phyloP scores from a whole-genome alignment of 768 basidiomycete species.

The Botryobasidium botryosum region DNA sequence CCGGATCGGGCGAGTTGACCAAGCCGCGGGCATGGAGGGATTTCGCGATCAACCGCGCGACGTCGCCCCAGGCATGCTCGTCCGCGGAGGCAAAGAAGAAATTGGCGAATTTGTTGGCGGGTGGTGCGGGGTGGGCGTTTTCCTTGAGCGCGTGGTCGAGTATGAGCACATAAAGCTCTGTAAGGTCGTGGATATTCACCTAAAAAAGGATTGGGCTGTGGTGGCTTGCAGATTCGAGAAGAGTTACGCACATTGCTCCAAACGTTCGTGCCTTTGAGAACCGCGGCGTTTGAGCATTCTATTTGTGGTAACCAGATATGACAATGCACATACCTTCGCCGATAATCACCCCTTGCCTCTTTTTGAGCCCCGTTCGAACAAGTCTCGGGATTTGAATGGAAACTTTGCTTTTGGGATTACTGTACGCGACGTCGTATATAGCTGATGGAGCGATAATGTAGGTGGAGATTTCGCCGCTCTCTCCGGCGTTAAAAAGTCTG shows the following conservation, averaged over 20 bases:
- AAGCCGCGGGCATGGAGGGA: constrained; percentile 8
- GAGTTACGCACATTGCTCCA: constrained; percentile 19
- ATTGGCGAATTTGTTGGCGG: too few relatives aligned
- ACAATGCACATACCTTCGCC: constrained; percentile 10
- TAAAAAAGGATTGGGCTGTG: too few relatives aligned
- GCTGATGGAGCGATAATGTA: constrained; percentile 18
- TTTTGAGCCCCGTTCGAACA: constrained; percentile 11
- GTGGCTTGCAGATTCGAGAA: too few relatives aligned
- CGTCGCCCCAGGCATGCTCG: constrained; percentile 7
- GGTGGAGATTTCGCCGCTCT: constrained; percentile 9
- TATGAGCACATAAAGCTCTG: constrained; percentile 15
- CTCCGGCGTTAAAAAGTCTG: constrained; percentile 14
- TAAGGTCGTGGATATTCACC: constrained; percentile 16
- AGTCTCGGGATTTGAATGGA: constrained; percentile 15
- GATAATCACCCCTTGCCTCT: constrained; percentile 13
- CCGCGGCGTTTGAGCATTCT: too few relatives aligned
- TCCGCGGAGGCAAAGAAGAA: constrained; percentile 17
- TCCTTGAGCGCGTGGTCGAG: constrained; percentile 13
- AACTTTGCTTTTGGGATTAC: constrained; percentile 10
- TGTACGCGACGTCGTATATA: constrained; percentile 13
- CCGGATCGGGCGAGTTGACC: constrained; percentile 2
- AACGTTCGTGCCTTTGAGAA: constrained; percentile 11
- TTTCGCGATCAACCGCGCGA: constrained; percentile 8
- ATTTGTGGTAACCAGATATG: background rate
- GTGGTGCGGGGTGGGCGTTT: constrained; percentile 7